Evolutionary conservation across 495 filamentous ascomycete species (phyloP), one percentile per base, ranked within the genome.

Genomic region (Pyrenopolyporus hunteri): DNA sequence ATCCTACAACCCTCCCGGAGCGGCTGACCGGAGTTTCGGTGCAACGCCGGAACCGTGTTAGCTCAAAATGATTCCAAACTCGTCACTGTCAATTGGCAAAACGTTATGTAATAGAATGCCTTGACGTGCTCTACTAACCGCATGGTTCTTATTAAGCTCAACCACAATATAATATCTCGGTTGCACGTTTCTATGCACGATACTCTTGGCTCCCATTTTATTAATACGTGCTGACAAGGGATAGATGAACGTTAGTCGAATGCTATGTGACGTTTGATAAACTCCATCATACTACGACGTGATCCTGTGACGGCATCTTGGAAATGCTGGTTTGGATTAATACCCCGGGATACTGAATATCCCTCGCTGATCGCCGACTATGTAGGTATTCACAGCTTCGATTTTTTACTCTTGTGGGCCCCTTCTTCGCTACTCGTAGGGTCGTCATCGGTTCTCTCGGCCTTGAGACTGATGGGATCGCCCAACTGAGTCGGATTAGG

Each of bases 401-500:
- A 69, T 4, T 64, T 51, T 23, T 46, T 16, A 53, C 58, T 60
- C n/a, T 10, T 33, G 22, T 49, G 46, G 29, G 52, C 39, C 9
- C 67, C 63, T 8, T 59, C 47, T n/a, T 70, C 67, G 6, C 35
- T 46, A 1, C 56, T 48, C 1, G 37, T 14, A 1, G 64, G 59
- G n/a, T 57, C 20, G n/a, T 59, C 37, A 7, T 57, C 48, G 44
- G 39, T 71, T 20, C 72, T 78, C 65, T 80, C 77, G 25, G 73
- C 71, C 28, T 78, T 77, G 14, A 78, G 61, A 28, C 70, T 73
- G 54, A 74, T 70, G 6, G 75, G 75, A 52, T 78, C 77, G 42
- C 74, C 75, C 5, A 78, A 61, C 52, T 71, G 69, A 48, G 68
- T 74, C 16, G 76, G 75, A 52, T 78, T 78, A 42, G 73, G 72